Evolutionary conservation across 2,329 filamentous ascomycete genomes (phyloP).

Genomic region (Scytalidium sp.): DNA sequence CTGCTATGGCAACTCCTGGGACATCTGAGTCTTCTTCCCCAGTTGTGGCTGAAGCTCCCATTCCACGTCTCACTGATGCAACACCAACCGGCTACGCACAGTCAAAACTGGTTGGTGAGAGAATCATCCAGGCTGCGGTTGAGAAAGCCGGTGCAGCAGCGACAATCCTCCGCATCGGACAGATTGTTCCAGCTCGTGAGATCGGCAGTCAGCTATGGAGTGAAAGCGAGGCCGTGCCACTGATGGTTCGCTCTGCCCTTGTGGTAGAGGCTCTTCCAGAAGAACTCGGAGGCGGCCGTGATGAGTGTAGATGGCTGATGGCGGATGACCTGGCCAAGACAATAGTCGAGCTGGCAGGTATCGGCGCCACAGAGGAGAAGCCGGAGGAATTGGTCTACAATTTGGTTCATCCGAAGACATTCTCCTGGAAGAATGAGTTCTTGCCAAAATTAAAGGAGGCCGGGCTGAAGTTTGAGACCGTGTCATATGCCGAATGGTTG

Average conservation of each 20-base stretch:
- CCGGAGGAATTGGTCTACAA: constrained; percentile 41
- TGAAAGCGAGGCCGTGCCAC: constrained; percentile 45
- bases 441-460: constrained; percentile 44
- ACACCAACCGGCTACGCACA: constrained; percentile 48
- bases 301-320: constrained; percentile 36
- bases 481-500: constrained; percentile 43
- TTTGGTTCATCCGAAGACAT: constrained; percentile 44
- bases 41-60: constrained; percentile 31
- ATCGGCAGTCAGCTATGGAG: constrained; percentile 43
- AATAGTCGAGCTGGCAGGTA: constrained; percentile 35
- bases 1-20: constrained; percentile 26
- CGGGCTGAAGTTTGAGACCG: constrained; percentile 41
- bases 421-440: constrained; percentile 47
- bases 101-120: constrained; percentile 46
- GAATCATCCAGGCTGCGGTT: constrained; percentile 36
- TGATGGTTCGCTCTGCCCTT: constrained; percentile 45
- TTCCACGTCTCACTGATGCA: constrained; percentile 22
- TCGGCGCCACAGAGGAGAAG: constrained; percentile 8
- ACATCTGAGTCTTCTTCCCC: constrained; percentile 9
- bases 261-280: constrained; percentile 41
- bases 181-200: constrained; percentile 44
- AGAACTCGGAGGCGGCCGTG: constrained; percentile 32
- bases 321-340: constrained; percentile 41
- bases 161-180: constrained; percentile 44
- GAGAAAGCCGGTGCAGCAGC: constrained; percentile 25